Conservation (phyloP, 768 basidiomycete genomes). For the Boletus edulis region DNA sequence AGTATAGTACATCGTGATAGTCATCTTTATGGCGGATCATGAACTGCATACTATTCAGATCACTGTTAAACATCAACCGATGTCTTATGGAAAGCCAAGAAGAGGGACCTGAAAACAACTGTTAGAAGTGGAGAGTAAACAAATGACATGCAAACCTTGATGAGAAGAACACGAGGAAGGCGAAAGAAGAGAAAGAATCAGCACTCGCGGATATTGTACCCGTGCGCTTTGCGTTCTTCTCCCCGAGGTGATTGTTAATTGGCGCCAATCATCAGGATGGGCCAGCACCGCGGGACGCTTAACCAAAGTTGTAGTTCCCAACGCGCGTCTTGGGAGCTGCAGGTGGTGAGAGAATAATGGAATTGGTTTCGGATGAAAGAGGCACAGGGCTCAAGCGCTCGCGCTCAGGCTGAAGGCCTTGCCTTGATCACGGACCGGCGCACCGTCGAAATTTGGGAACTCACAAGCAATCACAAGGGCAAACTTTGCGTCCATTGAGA, state of each 20-base stretch:
- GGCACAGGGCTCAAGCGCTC: too few relatives aligned
- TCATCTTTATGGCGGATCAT: neutral
- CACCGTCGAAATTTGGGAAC: too few relatives aligned
- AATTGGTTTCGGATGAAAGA: neutral
- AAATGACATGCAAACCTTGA: neutral
- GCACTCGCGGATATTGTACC: neutral
- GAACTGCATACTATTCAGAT: neutral
- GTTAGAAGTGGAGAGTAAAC: neutral
- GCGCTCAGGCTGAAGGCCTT: neutral
- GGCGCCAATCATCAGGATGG: neutral
- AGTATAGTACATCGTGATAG: too few relatives aligned
- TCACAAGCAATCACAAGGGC: too few relatives aligned
- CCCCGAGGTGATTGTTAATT: constrained; percentile 2
- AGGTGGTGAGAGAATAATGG: neutral
- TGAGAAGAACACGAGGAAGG: neutral
- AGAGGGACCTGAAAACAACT: neutral
- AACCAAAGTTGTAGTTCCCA: neutral
- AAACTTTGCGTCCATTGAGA: neutral
- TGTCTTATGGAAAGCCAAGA: neutral
- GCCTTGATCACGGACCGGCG: neutral
- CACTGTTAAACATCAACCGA: neutral
- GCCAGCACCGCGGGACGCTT: neutral
- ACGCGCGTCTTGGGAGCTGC: neutral
- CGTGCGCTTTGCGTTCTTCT: neutral
- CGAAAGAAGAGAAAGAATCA: neutral